Evolutionary conservation across 331 rosid genomes (phyloP), one percentile per base, ranked within the genome.

Genomic region (Malus hybrid): DNA sequence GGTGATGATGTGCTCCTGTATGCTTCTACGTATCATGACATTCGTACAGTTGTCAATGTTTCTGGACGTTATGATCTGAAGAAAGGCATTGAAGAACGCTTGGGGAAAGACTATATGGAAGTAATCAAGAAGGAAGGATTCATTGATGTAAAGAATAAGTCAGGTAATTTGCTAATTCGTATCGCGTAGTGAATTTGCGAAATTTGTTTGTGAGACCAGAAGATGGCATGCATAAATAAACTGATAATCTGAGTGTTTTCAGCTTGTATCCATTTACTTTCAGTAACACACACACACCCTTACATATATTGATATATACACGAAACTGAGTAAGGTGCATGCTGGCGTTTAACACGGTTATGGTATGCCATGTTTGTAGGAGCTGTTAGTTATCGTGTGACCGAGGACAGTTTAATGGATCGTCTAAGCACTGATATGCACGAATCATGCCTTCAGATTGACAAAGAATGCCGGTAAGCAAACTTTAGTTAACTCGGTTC

Each of bases 21-120:
- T 83, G 83, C 93, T 48, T 83, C 87, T 30, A 83, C 70, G 69
- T 86, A 86, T 81, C 84, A 74, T 68, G 91, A 82, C 80, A 57
- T 88, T 64, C 22, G 34, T 61, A 80, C 79, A 1, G 93, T 88
- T 77, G 78, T 88, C 82, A 93, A 86, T 85, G 63, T 87, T 74
- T 93, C 94, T 63, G 93, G 91, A 46, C 89, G 91, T 46, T 88
- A 87, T 82, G 91, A 90, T 83, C 77, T 87, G 77, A 83, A 79
- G 76, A 77, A 30, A 33, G 94, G 91, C 74, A 66, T 87, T 46
- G 81, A 52, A 71, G 86, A 86, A 66, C 87, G 83, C 66, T 75
- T 89, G 60, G 91, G 91, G 36, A 83, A 86, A 62, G 84, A 86
- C 50, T 86, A 75, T 72, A 50, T 89, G 85, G 78, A 89, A 66